Percentiles rank a stretch among this genome's conserved stretches.
phyloP scores from a whole-genome alignment of 2,329 filamentous ascomycete species.

The Scopulariopsis brevicaulis region DNA sequence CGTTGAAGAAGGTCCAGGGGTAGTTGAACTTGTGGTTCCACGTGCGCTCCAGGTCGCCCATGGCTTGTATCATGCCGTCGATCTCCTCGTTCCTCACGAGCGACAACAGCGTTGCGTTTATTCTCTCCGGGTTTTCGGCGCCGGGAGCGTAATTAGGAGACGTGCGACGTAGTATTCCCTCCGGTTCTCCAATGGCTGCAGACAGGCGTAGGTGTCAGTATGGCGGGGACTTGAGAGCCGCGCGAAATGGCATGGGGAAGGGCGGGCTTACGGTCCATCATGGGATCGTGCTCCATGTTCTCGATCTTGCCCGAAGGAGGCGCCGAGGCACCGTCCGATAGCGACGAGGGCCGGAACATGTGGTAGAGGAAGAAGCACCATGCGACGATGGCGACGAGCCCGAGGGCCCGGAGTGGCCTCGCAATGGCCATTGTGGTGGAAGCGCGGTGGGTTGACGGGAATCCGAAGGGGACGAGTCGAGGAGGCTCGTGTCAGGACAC shows the following conservation, averaged over 20 bases:
- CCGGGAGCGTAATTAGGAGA: conserved; percentile 69
- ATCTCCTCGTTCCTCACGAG: conserved; percentile 90
- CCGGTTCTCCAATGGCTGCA: conserved; percentile 71
- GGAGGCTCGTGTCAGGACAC: background rate
- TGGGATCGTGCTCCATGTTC: conserved; percentile 69
- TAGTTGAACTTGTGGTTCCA: conserved; percentile 99
- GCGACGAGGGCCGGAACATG: conserved; percentile 47
- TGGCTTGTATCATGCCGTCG: conserved; percentile 71
- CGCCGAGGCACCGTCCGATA: conserved; percentile 16
- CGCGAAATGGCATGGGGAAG: background rate
- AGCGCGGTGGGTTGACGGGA: background rate
- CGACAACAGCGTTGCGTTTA: conserved; percentile 85
- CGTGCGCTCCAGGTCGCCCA: conserved; percentile 83
- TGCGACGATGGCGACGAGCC: conserved; percentile 57
- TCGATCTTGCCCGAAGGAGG: conserved; percentile 18
- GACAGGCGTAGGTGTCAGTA: conserved; percentile 9
- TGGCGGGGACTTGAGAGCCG: conserved; percentile 1
- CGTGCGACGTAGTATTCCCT: conserved; percentile 61
- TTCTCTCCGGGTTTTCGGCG: conserved; percentile 65
- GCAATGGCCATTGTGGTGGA: conserved; percentile 63
- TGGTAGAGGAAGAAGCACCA: conserved; percentile 73
- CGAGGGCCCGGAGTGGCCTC: conserved; percentile 71
- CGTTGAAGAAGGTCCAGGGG: conserved; percentile 98
- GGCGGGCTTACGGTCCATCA: conserved; percentile 62
- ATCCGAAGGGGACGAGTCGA: background rate